These are phyloP conservation scores for Zygosaccharomyces gambellarensis DNA, from an alignment of 805 yeast genomes.

Conservation along the genomic window DNA sequence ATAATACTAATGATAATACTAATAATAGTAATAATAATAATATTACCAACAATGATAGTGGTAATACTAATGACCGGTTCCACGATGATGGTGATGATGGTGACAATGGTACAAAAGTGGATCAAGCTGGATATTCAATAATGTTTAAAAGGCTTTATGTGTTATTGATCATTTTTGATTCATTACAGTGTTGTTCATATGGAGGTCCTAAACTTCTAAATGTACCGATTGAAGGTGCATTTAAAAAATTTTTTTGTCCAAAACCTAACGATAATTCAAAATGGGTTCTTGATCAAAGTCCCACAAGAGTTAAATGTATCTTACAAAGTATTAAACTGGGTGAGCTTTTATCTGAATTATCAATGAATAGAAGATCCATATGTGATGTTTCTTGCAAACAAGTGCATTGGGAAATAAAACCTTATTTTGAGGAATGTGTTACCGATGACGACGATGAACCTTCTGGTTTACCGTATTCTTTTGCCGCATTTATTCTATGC, in stretches of 20 bases:
- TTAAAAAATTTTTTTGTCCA: conserved; percentile 14
- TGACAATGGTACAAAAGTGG: conserved; percentile 16
- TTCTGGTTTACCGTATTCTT: conserved; percentile 11
- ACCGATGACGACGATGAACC: conserved; percentile 4
- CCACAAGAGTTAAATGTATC: conserved; percentile 19
- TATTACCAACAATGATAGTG: conserved; percentile 1
- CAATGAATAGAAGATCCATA: conserved; percentile 25
- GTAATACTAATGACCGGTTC: background rate
- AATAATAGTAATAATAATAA: conserved; percentile 6
- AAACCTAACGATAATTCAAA: conserved; percentile 10
- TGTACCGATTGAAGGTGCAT: conserved; percentile 23
- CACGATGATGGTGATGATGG: background rate
- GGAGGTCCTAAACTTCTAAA: conserved; percentile 41
- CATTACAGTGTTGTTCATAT: conserved; percentile 48
- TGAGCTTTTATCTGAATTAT: conserved; percentile 22
- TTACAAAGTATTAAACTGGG: conserved; percentile 27
- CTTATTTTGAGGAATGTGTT: background rate
- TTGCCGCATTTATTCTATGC: conserved; percentile 18
- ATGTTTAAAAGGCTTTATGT: conserved; percentile 43
- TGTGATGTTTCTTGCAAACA: conserved; percentile 9
- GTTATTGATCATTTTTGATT: conserved; percentile 45
- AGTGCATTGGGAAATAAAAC: conserved; percentile 16
- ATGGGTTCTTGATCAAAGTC: conserved; percentile 31
- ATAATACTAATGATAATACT: conserved; percentile 8
- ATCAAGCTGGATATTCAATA: conserved; percentile 31